These are phyloP conservation scores for Phytopythium cucurbitacearum DNA, from an alignment of 352 stramenopile genomes.

Conservation along the genomic window DNA sequence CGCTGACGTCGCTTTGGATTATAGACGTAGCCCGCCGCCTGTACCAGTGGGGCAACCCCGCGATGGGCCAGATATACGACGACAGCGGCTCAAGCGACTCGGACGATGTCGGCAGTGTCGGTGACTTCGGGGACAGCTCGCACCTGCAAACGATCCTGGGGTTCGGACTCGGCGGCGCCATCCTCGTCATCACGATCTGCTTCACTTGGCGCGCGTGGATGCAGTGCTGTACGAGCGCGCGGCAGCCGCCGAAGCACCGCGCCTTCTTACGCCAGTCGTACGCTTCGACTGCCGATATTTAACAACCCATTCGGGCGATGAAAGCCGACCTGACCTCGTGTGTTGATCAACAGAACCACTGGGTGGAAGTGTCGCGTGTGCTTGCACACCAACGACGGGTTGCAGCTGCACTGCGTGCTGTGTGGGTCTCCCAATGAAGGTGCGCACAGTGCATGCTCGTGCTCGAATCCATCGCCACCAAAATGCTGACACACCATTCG, in stretches of 20 bases:
- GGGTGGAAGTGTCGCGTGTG: constrained; percentile 51
- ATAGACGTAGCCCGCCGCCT: no score
- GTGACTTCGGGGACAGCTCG: constrained; percentile 2
- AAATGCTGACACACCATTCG: no score
- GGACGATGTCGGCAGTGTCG: background rate
- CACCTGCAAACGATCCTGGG: constrained; percentile 25
- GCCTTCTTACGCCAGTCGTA: constrained; percentile 46
- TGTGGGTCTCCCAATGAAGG: constrained; percentile 39
- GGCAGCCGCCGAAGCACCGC: constrained; percentile 28
- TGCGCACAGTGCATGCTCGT: constrained; percentile 7
- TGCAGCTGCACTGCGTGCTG: constrained; percentile 40
- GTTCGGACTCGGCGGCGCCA: constrained; percentile 21
- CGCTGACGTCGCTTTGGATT: no score
- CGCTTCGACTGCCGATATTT: background rate
- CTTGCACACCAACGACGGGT: constrained; percentile 50
- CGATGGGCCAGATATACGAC: constrained; percentile 2
- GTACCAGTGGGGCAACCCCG: no score
- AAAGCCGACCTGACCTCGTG: constrained; percentile 5
- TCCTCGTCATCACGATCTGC: constrained; percentile 33
- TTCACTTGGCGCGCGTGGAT: constrained; percentile 48
- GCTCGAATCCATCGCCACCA: background rate
- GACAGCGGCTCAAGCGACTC: constrained; percentile 9
- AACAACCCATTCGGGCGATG: background rate
- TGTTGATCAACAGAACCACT: constrained; percentile 18
- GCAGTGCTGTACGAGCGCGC: constrained; percentile 41